Percentiles rank a stretch among this genome's conserved stretches.
Evolutionary conservation across 2,329 filamentous ascomycete species (phyloP).

Genomic region (Blumeria hordei): DNA sequence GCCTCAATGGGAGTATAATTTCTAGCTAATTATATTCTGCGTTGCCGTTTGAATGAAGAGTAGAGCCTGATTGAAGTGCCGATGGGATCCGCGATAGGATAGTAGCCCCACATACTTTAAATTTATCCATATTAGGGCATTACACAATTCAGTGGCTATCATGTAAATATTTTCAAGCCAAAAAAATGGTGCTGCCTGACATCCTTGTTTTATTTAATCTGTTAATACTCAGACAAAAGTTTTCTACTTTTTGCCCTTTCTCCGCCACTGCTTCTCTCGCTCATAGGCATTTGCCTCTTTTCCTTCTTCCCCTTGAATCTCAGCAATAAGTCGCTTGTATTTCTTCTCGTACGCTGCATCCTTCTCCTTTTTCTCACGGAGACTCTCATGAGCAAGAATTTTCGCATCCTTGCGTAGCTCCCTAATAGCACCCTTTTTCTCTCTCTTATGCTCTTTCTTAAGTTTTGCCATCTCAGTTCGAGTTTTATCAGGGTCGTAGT

Average conservation of each 20-base stretch:
- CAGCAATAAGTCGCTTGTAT: slow-evolving; percentile 71
- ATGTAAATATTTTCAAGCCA: no score
- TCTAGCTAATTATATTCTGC: no score
- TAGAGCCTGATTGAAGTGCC: no score
- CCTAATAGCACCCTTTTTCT: slow-evolving; percentile 81
- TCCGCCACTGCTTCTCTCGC: slow-evolving; percentile 54
- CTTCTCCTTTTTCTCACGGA: slow-evolving; percentile 78
- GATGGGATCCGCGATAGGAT: no score
- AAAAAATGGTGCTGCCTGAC: no score
- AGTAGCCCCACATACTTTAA: no score
- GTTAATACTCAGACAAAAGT: no score
- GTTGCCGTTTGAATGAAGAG: no score
- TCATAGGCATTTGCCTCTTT: slow-evolving; percentile 72
- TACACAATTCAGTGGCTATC: no score
- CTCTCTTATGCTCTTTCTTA: slow-evolving; percentile 75
- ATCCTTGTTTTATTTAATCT: no score
- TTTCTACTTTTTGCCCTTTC: slow-evolving; percentile 31
- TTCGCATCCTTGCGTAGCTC: slow-evolving; percentile 88
- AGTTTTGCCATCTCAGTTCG: slow-evolving; percentile 67
- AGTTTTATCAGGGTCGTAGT: slow-evolving; percentile 90
- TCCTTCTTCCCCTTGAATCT: slow-evolving; percentile 90
- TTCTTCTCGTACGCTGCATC: slow-evolving; percentile 92
- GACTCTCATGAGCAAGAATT: slow-evolving; percentile 76
- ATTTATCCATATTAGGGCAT: no score
- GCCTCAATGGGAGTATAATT: no score